These are phyloP conservation scores for Fusarium nodosum DNA, from an alignment of 2,329 filamentous ascomycete genomes.

Conservation along the genomic window DNA sequence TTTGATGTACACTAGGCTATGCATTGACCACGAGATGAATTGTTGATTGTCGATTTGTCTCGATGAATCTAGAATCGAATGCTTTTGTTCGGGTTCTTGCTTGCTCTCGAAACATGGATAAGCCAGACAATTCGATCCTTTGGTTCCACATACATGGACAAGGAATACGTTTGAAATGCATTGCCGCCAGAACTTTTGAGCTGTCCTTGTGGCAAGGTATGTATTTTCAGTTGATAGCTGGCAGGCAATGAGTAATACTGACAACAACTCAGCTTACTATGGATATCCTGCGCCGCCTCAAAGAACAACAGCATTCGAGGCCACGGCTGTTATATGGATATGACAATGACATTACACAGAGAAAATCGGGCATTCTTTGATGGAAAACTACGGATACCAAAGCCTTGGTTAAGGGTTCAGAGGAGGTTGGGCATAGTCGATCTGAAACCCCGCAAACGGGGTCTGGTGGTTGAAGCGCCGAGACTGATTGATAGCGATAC, in stretches of 20 bases:
- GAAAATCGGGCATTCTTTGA: neutral
- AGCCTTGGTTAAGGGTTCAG: conserved; percentile 6
- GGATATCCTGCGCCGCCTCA: neutral
- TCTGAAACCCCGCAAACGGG: conserved; percentile 32
- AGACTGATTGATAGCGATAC: conserved; percentile 28
- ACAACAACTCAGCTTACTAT: neutral
- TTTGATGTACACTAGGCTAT: neutral
- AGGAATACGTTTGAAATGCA: conserved; percentile 8
- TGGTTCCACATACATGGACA: conserved; percentile 5
- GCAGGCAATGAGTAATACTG: neutral
- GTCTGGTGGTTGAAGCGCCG: conserved; percentile 11
- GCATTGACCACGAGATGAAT: conserved; percentile 1
- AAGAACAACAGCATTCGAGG: neutral
- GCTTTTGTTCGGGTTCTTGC: neutral
- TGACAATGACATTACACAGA: neutral
- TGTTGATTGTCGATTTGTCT: neutral
- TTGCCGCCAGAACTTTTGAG: neutral
- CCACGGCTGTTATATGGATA: neutral
- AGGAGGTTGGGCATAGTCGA: conserved; percentile 34
- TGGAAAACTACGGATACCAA: neutral
- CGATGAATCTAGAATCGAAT: neutral
- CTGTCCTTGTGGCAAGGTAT: conserved; percentile 1
- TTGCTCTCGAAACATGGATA: neutral
- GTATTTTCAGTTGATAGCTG: neutral
- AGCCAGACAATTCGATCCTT: neutral